A percentile compares a stretch with the other conserved stretches of the same genome.
phyloP scores from a whole-genome alignment of 1,284 basidiomycete species.

The Boletus coffeatus region DNA sequence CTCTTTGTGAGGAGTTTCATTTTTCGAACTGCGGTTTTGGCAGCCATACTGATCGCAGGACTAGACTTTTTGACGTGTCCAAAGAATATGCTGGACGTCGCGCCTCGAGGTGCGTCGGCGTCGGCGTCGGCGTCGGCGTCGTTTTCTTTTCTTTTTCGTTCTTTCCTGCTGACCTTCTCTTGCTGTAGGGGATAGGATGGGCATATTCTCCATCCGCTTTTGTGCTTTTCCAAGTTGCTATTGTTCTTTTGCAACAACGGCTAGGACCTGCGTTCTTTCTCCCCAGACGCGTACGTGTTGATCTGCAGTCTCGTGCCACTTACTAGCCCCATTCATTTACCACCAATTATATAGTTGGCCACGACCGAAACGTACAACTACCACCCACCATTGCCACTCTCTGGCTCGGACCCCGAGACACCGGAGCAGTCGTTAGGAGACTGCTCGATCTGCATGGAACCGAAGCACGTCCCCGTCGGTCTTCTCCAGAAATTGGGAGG shows the following conservation, averaged over 20 bases:
- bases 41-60: slow-evolving; percentile 1
- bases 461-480: slow-evolving; percentile 38
- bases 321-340: background rate
- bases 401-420: slow-evolving; percentile 59
- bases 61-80: slow-evolving; percentile 80
- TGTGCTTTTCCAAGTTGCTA: slow-evolving; percentile 56
- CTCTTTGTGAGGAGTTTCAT: slow-evolving; percentile 49
- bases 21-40: background rate
- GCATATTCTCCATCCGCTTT: slow-evolving; percentile 58
- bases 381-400: slow-evolving; percentile 67
- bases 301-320: background rate
- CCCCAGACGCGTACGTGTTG: slow-evolving; percentile 43
- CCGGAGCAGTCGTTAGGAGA: slow-evolving; percentile 72
- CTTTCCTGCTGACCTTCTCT: background rate
- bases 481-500: slow-evolving; percentile 33
- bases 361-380: slow-evolving; percentile 73
- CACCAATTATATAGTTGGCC: slow-evolving; percentile 42
- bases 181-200: slow-evolving; percentile 46
- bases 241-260: slow-evolving; percentile 71
- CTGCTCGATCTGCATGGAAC: slow-evolving; percentile 90
- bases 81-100: slow-evolving; percentile 78
- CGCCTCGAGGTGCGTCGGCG: slow-evolving; percentile 47
- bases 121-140: slow-evolving; percentile 1
- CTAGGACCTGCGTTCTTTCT: slow-evolving; percentile 84
- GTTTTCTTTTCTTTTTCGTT: background rate